These are phyloP conservation scores for Botrytis elliptica DNA, from an alignment of 2,329 filamentous ascomycete species.

Conservation along the genomic window DNA sequence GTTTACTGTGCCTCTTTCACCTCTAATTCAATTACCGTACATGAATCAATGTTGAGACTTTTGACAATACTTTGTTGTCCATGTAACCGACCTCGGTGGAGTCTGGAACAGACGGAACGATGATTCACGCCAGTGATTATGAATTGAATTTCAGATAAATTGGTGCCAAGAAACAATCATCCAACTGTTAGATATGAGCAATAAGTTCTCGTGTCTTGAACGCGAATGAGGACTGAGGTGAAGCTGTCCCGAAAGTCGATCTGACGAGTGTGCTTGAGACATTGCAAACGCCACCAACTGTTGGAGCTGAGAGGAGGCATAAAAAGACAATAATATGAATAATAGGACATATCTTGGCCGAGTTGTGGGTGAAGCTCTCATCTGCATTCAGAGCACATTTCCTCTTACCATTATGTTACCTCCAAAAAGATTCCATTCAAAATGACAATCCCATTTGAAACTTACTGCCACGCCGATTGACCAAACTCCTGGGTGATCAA, in stretches of 20 bases:
- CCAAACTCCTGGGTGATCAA: slow-evolving; percentile 41
- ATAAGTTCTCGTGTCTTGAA: neutral
- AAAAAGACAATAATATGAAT: neutral
- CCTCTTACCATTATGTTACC: too few species aligned
- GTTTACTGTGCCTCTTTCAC: neutral
- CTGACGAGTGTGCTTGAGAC: neutral
- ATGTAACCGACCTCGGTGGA: neutral
- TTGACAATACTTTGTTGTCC: neutral
- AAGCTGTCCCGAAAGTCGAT: neutral
- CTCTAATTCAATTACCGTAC: neutral
- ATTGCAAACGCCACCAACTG: neutral
- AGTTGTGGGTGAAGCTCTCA: neutral
- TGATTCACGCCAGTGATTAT: too few species aligned
- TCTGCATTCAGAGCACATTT: neutral
- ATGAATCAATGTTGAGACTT: accelerated
- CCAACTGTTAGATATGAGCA: neutral
- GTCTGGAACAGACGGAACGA: neutral
- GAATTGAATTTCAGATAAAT: neutral
- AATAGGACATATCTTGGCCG: accelerated
- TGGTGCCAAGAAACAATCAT: neutral
- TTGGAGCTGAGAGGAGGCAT: neutral
- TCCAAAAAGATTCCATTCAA: accelerated
- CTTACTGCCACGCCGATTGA: accelerated
- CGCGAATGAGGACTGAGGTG: neutral
- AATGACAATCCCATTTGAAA: neutral